These are phyloP conservation scores for Aspergillus carbonarius DNA, from an alignment of 2,329 filamentous ascomycete species.

Conservation along the genomic window DNA sequence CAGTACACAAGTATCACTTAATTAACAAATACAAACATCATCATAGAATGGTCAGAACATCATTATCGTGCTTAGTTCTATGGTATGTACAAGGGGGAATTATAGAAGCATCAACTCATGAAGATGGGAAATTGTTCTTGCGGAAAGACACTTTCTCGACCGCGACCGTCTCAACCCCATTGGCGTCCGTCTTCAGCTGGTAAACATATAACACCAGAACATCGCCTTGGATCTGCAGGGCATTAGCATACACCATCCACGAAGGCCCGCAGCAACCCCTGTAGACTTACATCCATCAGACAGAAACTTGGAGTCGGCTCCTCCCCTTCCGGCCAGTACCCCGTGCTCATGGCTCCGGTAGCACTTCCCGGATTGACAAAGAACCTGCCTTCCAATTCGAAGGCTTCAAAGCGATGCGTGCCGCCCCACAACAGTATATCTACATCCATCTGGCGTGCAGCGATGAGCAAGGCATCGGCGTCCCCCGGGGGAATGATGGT, in stretches of 20 bases:
- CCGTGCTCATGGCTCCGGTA: constrained; percentile 63
- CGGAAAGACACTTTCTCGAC: constrained; percentile 86
- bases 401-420: constrained; percentile 69
- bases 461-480: constrained; percentile 65
- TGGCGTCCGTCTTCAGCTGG: constrained; percentile 73
- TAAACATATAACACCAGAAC: constrained; percentile 96
- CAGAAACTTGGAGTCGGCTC: constrained; percentile 90
- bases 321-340: constrained; percentile 59
- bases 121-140: constrained; percentile 65
- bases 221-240: constrained; percentile 80
- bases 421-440: constrained; percentile 69
- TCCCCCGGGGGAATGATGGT: constrained; percentile 68
- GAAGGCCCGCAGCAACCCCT: not conserved
- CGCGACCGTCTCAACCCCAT: constrained; percentile 74
- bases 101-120: constrained; percentile 40
- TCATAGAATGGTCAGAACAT: constrained; percentile 3
- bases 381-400: constrained; percentile 70
- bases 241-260: constrained; percentile 7
- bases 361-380: constrained; percentile 69
- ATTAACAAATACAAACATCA: not conserved
- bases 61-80: constrained; percentile 21
- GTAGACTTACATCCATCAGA: constrained; percentile 86
- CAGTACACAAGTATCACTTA: not conserved
- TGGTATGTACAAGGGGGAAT: constrained; percentile 33
- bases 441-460: constrained; percentile 69